phyloP scores from a whole-genome alignment of 1,139 yeast species.

The Magnusiomyces fungicola region DNA sequence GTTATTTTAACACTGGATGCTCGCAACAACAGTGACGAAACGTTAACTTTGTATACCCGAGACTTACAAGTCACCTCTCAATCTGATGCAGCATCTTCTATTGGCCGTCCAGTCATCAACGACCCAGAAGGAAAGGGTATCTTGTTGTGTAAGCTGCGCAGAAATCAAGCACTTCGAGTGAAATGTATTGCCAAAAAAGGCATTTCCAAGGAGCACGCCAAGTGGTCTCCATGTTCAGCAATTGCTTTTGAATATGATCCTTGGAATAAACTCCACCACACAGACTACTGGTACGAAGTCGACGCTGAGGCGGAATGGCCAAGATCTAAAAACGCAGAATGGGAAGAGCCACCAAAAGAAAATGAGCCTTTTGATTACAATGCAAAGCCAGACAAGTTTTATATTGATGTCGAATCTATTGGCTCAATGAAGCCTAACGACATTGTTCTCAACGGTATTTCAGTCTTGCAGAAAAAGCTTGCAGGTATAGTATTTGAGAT shows the following conservation, averaged over 20 bases:
- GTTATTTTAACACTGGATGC: constrained; percentile 83
- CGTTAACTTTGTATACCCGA: constrained; percentile 83
- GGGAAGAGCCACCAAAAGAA: constrained; percentile 93
- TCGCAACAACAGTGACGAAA: constrained; percentile 77
- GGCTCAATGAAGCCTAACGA: constrained; percentile 87
- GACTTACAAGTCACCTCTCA: constrained; percentile 46
- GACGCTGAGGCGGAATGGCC: constrained; percentile 93
- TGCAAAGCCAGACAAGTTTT: constrained; percentile 74
- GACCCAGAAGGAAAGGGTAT: constrained; percentile 79
- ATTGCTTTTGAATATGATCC: constrained; percentile 97
- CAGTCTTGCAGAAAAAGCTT: constrained; percentile 78
- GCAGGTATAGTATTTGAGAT: constrained; percentile 84
- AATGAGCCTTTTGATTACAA: constrained; percentile 80
- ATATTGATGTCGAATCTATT: constrained; percentile 85
- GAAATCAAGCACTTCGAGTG: constrained; percentile 82
- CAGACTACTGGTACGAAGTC: constrained; percentile 94
- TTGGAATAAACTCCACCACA: constrained; percentile 95
- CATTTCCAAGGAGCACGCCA: constrained; percentile 96
- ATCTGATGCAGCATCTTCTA: constrained; percentile 26
- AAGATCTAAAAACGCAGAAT: constrained; percentile 74
- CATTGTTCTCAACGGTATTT: constrained; percentile 76
- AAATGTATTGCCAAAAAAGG: constrained; percentile 97
- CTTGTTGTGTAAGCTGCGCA: constrained; percentile 80
- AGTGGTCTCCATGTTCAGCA: constrained; percentile 98
- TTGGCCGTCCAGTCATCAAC: constrained; percentile 76